A percentile compares a stretch with the other conserved stretches of the same genome.
Conservation (phyloP, 305 asterid species). For the Fraxinus baroniana region DNA sequence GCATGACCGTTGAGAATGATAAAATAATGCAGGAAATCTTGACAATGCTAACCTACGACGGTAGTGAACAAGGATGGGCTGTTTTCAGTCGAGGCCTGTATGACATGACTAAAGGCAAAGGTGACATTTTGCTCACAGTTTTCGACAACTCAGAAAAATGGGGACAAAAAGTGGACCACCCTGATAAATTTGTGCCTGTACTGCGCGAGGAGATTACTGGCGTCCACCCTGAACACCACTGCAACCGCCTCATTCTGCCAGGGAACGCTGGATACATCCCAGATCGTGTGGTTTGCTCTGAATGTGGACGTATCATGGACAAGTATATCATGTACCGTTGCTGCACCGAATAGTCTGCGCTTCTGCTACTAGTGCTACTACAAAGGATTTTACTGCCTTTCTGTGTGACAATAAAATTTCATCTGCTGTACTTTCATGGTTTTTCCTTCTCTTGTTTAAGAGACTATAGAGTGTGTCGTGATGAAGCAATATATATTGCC, state of each 20-base stretch:
- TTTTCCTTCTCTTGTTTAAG: neutral
- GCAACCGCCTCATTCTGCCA: constrained; percentile 67
- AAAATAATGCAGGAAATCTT: constrained; percentile 63
- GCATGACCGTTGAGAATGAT: constrained; percentile 55
- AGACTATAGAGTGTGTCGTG: neutral
- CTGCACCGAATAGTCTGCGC: constrained; percentile 51
- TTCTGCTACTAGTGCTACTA: neutral
- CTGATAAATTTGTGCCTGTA: constrained; percentile 46
- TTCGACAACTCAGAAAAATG: constrained; percentile 35
- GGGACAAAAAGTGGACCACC: constrained; percentile 42
- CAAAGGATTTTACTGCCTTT: neutral
- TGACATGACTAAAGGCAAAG: constrained; percentile 55
- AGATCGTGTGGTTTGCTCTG: constrained; percentile 68
- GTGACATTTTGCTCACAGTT: constrained; percentile 36
- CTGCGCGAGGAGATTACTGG: constrained; percentile 42
- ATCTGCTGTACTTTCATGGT: neutral
- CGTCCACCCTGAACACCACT: constrained; percentile 55
- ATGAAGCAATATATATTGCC: no score
- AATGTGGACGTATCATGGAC: constrained; percentile 77
- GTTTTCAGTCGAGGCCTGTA: constrained; percentile 57
- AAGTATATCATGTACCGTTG: constrained; percentile 83
- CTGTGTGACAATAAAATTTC: neutral
- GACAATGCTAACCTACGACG: constrained; percentile 58
- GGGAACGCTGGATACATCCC: constrained; percentile 60
- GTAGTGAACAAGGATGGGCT: constrained; percentile 87